These are phyloP conservation scores for Coniferiporia weirii DNA, from an alignment of 1,284 basidiomycete species.

Conservation along the genomic window DNA sequence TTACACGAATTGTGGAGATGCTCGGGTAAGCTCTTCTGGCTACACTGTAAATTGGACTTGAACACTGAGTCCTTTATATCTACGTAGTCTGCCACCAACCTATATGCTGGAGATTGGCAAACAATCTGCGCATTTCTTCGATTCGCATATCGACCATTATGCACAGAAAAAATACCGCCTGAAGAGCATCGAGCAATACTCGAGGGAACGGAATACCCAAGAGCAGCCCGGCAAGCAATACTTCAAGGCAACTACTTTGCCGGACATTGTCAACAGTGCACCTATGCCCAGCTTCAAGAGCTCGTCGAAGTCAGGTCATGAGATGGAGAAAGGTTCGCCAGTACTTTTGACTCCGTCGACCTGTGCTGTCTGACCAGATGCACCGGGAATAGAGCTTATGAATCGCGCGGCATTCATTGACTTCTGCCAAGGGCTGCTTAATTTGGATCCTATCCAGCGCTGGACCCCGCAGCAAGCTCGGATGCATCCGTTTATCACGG, in stretches of 20 bases:
- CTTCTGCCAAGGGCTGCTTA: slow-evolving; percentile 92
- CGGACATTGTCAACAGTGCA: slow-evolving; percentile 94
- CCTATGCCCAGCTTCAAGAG: slow-evolving; percentile 79
- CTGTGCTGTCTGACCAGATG: slow-evolving; percentile 1
- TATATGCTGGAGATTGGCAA: slow-evolving; percentile 97
- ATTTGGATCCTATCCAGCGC: slow-evolving; percentile 90
- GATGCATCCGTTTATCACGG: slow-evolving; percentile 96
- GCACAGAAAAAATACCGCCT: slow-evolving; percentile 85
- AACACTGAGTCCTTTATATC: slow-evolving; percentile 8
- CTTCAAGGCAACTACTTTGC: slow-evolving; percentile 91
- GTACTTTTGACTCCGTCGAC: slow-evolving; percentile 8
- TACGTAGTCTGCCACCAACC: slow-evolving; percentile 70
- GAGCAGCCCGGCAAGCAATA: slow-evolving; percentile 99
- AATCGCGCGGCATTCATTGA: slow-evolving; percentile 95
- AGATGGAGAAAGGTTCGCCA: slow-evolving; percentile 85
- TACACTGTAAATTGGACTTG: slow-evolving; percentile 13
- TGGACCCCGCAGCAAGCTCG: slow-evolving; percentile 98
- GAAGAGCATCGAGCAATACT: slow-evolving; percentile 94
- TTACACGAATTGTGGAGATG: slow-evolving; percentile 97
- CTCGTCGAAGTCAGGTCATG: slow-evolving; percentile 63
- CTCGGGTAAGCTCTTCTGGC: slow-evolving; percentile 67
- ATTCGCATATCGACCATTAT: slow-evolving; percentile 74
- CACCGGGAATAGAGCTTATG: slow-evolving; percentile 67
- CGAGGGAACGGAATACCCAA: slow-evolving; percentile 88
- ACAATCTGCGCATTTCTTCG: slow-evolving; percentile 94